phyloP scores from a whole-genome alignment of 1,284 basidiomycete species.

The Coniferiporia weirii region DNA sequence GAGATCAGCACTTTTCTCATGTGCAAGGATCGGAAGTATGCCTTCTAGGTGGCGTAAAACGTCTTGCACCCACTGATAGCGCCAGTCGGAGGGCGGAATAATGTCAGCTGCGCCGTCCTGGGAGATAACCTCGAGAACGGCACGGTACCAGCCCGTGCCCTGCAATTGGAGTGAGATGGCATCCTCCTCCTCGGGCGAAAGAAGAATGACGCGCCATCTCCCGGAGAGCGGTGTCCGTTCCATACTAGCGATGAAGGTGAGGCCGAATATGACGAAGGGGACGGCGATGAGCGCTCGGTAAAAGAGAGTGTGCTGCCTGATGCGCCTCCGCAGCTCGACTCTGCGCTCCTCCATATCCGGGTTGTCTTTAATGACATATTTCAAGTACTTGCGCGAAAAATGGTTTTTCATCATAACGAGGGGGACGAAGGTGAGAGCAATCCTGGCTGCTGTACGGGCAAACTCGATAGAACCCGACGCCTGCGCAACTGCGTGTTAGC shows the following conservation, averaged over 20 bases:
- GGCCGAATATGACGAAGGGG: conserved; percentile 67
- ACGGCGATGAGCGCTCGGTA: conserved; percentile 60
- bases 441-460: conserved; percentile 57
- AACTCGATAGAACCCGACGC: conserved; percentile 53
- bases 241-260: conserved; percentile 70
- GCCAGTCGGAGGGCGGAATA: conserved; percentile 74
- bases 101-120: conserved; percentile 59
- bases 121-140: conserved; percentile 73
- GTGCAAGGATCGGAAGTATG: conserved; percentile 59
- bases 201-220: conserved; percentile 80
- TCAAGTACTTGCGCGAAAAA: conserved; percentile 30
- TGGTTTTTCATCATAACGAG: conserved; percentile 52
- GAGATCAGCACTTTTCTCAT: conserved; percentile 47
- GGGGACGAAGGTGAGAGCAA: conserved; percentile 70
- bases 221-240: conserved; percentile 84
- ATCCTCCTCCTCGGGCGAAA: conserved; percentile 89
- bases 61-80: conserved; percentile 74
- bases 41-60: conserved; percentile 71
- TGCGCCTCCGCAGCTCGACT: conserved; percentile 38
- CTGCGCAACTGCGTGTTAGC: conserved; percentile 27
- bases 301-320: conserved; percentile 44
- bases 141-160: conserved; percentile 80
- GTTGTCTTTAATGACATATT: conserved; percentile 43
- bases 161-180: conserved; percentile 72
- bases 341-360: conserved; percentile 47